A percentile compares a stretch with the other conserved stretches of the same genome.
Evolutionary conservation across 1,284 basidiomycete species (phyloP).

Genomic region (Inonotus obliquus): DNA sequence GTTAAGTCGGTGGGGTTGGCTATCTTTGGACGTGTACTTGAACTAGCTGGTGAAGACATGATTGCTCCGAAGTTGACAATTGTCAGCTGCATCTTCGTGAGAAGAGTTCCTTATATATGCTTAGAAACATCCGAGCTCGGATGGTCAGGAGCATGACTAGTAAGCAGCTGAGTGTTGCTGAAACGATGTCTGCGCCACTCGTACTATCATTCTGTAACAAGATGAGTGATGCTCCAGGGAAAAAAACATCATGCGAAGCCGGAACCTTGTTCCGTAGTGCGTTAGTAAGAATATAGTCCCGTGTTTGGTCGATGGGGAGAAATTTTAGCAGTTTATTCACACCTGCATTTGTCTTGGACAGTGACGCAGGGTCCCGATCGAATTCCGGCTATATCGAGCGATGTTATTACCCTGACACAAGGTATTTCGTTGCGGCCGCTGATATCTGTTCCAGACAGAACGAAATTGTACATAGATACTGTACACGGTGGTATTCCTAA

Average conservation of each 20-base stretch:
- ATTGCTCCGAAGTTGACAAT: background rate
- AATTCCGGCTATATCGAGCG: too few relatives aligned
- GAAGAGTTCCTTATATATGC: background rate
- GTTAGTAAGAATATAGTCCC: background rate
- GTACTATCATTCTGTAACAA: too few relatives aligned
- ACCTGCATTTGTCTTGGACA: too few relatives aligned
- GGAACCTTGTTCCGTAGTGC: background rate
- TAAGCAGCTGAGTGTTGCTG: background rate
- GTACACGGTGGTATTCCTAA: too few relatives aligned
- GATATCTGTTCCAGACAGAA: too few relatives aligned
- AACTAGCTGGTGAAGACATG: background rate
- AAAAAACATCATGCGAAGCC: background rate
- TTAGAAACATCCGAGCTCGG: background rate
- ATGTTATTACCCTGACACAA: too few relatives aligned
- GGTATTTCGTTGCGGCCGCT: too few relatives aligned
- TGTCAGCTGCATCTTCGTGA: background rate
- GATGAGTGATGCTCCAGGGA: too few relatives aligned
- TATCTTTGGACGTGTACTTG: background rate
- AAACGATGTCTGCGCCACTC: too few relatives aligned
- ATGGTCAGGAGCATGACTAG: background rate
- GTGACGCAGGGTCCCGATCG: too few relatives aligned
- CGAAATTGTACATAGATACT: too few relatives aligned
- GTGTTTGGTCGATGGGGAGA: background rate
- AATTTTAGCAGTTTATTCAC: too few relatives aligned
- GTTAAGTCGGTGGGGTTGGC: slow-evolving; percentile 36